These are phyloP conservation scores for Lactarius hatsudake DNA, from an alignment of 768 basidiomycete species.

Conservation along the genomic window DNA sequence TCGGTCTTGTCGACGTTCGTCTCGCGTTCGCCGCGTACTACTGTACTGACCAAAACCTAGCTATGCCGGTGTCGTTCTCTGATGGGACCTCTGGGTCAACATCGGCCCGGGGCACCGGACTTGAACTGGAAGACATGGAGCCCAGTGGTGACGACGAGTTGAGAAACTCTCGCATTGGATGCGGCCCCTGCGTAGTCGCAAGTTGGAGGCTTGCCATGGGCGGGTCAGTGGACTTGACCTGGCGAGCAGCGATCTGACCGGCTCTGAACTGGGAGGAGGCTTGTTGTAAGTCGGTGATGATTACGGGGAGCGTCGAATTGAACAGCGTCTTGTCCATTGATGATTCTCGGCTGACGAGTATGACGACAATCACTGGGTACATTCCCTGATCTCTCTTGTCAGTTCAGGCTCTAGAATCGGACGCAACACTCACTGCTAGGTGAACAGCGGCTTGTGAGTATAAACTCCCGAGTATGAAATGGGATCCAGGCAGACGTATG, in stretches of 20 bases:
- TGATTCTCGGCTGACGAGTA: neutral
- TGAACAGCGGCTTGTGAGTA: neutral
- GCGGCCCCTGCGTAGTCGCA: neutral
- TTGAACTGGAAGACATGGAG: neutral
- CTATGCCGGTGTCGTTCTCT: neutral
- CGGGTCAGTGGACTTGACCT: neutral
- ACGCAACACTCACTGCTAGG: neutral
- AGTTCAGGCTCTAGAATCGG: neutral
- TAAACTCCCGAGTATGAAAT: neutral
- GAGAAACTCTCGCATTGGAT: neutral
- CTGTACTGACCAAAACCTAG: neutral
- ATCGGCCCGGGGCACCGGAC: neutral
- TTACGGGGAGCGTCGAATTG: neutral
- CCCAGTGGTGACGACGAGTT: neutral
- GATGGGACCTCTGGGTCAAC: neutral
- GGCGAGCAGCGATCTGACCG: neutral
- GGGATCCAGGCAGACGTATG: neutral
- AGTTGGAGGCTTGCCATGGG: neutral
- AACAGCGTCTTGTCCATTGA: neutral
- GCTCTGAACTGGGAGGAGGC: neutral
- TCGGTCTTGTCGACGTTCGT: neutral
- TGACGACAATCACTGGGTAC: neutral
- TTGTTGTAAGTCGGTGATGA: neutral
- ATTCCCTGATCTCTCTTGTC: neutral
- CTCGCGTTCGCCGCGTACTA: neutral